Evolutionary conservation across 352 stramenopile species (phyloP).

Genomic region (Globisporangium radiosum): DNA sequence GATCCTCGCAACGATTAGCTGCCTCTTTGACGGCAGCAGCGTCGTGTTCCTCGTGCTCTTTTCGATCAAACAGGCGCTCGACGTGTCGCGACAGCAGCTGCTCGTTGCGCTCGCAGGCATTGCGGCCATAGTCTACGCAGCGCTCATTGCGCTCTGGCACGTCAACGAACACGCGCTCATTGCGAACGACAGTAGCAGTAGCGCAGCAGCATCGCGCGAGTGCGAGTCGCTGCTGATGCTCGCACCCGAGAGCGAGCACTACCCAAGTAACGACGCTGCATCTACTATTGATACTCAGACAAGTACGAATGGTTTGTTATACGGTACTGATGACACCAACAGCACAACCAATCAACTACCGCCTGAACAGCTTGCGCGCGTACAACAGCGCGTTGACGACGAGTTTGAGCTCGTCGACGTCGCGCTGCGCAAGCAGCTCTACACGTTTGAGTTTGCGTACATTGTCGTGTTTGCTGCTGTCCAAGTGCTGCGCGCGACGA

Average conservation of each 20-base stretch:
- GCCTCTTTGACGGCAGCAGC: conserved; percentile 70
- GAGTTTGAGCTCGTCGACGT: conserved; percentile 47
- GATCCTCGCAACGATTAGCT: conserved; percentile 74
- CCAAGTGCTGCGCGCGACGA: conserved; percentile 69
- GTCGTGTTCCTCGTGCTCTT: conserved; percentile 71
- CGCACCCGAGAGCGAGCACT: conserved; percentile 13
- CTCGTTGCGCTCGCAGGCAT: conserved; percentile 43
- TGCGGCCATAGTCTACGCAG: conserved; percentile 40
- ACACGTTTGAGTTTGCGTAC: conserved; percentile 76
- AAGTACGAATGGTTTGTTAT: not conserved
- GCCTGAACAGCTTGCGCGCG: not conserved
- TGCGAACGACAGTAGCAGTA: conserved; percentile 9
- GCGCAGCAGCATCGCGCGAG: conserved; percentile 14
- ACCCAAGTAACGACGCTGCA: conserved; percentile 14
- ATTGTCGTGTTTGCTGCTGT: conserved; percentile 64
- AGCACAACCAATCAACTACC: not conserved
- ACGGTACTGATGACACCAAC: not conserved
- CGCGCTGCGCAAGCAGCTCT: conserved; percentile 50
- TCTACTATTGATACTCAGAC: not conserved
- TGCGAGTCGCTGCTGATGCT: conserved; percentile 6
- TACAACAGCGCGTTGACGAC: conserved; percentile 14
- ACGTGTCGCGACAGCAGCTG: conserved; percentile 33
- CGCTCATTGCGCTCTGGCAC: conserved; percentile 70
- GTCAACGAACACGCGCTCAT: conserved; percentile 56
- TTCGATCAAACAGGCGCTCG: conserved; percentile 39